Evolutionary conservation across 371 early-diverging fungal species (phyloP).

Genomic region (Coemansia sp.): DNA sequence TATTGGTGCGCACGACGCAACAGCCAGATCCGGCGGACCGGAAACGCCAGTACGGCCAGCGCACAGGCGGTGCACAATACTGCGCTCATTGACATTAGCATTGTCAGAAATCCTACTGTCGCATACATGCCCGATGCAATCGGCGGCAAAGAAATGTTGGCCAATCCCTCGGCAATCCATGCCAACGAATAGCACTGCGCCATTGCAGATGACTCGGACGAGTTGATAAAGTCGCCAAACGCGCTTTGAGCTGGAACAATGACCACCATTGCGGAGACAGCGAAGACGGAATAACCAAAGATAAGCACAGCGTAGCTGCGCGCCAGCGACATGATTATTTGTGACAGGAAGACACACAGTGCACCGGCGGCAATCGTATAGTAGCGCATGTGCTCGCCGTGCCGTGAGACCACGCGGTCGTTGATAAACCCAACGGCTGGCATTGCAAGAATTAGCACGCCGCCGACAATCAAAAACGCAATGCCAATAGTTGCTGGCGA

Average conservation of each 20-base stretch:
- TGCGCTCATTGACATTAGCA: constrained; percentile 40
- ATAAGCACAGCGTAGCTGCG: constrained; percentile 31
- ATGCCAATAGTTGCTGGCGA: constrained; percentile 41
- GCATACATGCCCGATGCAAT: constrained; percentile 31
- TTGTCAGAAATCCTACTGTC: constrained; percentile 20
- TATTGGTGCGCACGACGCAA: neutral
- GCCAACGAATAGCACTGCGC: constrained; percentile 48
- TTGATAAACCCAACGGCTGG: constrained; percentile 32
- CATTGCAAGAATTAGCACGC: constrained; percentile 43
- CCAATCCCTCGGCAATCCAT: constrained; percentile 47
- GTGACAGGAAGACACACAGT: constrained; percentile 16
- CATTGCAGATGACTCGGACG: constrained; percentile 36
- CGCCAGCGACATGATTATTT: constrained; percentile 26
- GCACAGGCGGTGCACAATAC: constrained; percentile 32
- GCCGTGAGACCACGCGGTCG: constrained; percentile 19
- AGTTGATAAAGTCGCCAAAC: constrained; percentile 50
- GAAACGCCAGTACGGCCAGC: constrained; percentile 28
- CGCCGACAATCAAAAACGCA: constrained; percentile 43
- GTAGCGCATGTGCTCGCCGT: constrained; percentile 45
- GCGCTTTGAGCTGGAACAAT: constrained; percentile 48
- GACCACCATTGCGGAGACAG: constrained; percentile 33
- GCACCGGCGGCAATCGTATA: constrained; percentile 29
- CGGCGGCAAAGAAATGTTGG: constrained; percentile 41
- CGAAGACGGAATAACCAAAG: constrained; percentile 39
- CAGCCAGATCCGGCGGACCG: constrained; percentile 7